Conservation (phyloP, 139 green algal genomes). For the Diplosphaera chodatii region DNA sequence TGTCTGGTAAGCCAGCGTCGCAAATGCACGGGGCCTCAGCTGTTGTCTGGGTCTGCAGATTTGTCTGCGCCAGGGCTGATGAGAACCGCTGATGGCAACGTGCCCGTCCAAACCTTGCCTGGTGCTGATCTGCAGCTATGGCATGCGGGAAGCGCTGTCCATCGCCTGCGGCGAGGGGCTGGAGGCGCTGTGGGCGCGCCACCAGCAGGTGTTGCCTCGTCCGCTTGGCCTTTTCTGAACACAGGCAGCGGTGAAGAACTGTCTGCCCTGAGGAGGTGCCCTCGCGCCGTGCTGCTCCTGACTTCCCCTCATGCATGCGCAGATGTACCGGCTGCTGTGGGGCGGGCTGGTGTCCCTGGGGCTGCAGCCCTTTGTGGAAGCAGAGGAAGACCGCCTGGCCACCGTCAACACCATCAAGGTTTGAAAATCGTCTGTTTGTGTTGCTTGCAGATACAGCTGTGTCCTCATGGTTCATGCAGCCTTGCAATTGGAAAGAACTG, state of each 20-base stretch:
- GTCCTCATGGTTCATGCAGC: too few relatives aligned
- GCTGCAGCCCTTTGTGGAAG: conserved; percentile 59
- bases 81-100: background rate
- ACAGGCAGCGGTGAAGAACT: too few relatives aligned
- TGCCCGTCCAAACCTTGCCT: background rate
- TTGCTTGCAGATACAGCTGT: too few relatives aligned
- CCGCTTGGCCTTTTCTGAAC: too few relatives aligned
- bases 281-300: too few relatives aligned
- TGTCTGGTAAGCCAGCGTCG: too few relatives aligned
- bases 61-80: conserved; percentile 31
- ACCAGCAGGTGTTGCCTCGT: conserved; percentile 42
- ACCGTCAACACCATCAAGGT: conserved; percentile 78
- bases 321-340: conserved; percentile 47
- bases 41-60: too few relatives aligned
- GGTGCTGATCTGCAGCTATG: conserved; percentile 39
- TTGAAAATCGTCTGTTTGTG: too few relatives aligned
- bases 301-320: background rate
- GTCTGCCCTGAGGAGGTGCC: too few relatives aligned
- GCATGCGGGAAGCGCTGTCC: conserved; percentile 67
- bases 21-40: too few relatives aligned
- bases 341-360: conserved; percentile 54
- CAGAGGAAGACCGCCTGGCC: conserved; percentile 48
- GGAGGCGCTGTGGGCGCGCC: conserved; percentile 40
- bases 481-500: too few relatives aligned
- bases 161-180: conserved; percentile 54